phyloP scores from a whole-genome alignment of 169 alveolate genomes.

The Nephromyces sp. region DNA sequence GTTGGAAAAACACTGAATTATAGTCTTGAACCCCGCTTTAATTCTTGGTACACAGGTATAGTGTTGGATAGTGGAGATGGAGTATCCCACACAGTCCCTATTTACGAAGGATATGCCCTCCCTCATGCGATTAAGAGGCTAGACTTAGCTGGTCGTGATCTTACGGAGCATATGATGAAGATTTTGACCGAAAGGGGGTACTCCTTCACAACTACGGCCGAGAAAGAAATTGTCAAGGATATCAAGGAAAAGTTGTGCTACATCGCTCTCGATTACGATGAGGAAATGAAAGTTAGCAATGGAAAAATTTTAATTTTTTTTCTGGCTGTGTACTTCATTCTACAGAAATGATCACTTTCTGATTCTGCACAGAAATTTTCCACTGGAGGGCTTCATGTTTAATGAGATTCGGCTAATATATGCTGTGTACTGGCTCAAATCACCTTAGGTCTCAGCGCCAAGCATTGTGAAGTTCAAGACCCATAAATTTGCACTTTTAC shows the following conservation, averaged over 20 bases:
- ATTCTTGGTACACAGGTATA: no score
- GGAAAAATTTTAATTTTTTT: constrained; percentile 12
- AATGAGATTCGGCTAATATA: no score
- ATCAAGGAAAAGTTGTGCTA: constrained; percentile 89
- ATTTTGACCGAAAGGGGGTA: constrained; percentile 85
- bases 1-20: no score
- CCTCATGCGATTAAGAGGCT: constrained; percentile 56
- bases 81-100: constrained; percentile 93
- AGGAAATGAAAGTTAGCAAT: not conserved
- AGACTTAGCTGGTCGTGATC: constrained; percentile 93
- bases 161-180: constrained; percentile 83
- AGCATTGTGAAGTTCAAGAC: no score
- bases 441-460: no score
- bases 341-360: not conserved
- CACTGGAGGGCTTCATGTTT: no score
- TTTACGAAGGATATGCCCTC: constrained; percentile 83
- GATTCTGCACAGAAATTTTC: not conserved
- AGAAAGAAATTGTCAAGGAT: constrained; percentile 88
- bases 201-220: constrained; percentile 87
- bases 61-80: constrained; percentile 98
- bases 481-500: no score
- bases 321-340: constrained; percentile 14
- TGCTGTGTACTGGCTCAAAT: no score
- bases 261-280: constrained; percentile 84
- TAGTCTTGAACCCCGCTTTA: no score